These are phyloP conservation scores for Magnolia kwangsiensis DNA, from an alignment of 164 flowering plant species.

Conservation along the genomic window DNA sequence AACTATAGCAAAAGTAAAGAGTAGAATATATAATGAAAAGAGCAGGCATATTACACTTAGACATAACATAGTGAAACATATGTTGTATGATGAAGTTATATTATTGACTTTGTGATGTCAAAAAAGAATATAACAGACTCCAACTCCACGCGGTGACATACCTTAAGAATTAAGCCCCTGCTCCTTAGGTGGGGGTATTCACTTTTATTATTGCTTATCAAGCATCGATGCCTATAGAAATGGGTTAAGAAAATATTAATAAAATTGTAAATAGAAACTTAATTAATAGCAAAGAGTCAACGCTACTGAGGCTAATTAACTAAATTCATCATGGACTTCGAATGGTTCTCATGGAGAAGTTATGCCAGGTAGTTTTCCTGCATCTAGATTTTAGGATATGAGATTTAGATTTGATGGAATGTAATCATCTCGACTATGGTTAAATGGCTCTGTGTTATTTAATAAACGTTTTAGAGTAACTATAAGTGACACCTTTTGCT, in stretches of 20 bases:
- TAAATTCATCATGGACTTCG: conserved; percentile 31
- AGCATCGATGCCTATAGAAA: conserved; percentile 36
- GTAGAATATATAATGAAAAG: too few species aligned
- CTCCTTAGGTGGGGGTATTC: conserved; percentile 36
- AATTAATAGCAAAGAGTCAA: conserved; percentile 39
- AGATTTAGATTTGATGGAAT: conserved; percentile 44
- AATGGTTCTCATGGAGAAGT: conserved; percentile 48
- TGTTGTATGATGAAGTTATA: too few species aligned
- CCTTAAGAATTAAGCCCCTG: conserved; percentile 1
- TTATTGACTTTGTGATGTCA: too few species aligned
- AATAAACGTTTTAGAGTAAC: conserved; percentile 40
- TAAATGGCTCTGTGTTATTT: conserved; percentile 39
- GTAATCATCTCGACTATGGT: conserved; percentile 36
- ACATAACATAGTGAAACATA: too few species aligned
- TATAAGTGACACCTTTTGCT: conserved; percentile 24
- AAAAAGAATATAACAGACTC: too few species aligned
- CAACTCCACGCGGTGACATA: too few species aligned
- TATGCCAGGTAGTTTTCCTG: conserved; percentile 36
- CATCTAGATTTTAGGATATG: conserved; percentile 55
- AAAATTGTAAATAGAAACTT: conserved; percentile 19
- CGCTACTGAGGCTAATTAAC: conserved; percentile 30
- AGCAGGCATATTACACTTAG: too few species aligned
- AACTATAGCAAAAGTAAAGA: too few species aligned
- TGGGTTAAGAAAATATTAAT: conserved; percentile 29
- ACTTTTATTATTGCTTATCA: conserved; percentile 44